Evolutionary conservation across 2,329 filamentous ascomycete genomes (phyloP).

Genomic region (Coleophoma cylindrospora): DNA sequence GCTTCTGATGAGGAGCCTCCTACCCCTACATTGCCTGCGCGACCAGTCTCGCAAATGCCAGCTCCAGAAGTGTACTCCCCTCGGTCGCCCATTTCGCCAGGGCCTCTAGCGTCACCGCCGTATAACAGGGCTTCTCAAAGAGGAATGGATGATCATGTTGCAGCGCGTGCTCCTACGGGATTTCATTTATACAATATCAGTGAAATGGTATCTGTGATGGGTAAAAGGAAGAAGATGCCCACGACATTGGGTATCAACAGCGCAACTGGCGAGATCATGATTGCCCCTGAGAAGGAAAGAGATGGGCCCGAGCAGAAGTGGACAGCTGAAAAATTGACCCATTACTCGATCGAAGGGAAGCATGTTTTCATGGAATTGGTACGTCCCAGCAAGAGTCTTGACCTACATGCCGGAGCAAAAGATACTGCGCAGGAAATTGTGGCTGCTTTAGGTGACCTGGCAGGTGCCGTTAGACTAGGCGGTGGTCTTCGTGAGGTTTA

Average conservation of each 20-base stretch:
- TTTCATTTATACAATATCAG: constrained; percentile 97
- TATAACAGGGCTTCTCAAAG: constrained; percentile 41
- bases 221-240: constrained; percentile 96
- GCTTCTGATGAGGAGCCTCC: constrained; percentile 60
- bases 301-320: constrained; percentile 88
- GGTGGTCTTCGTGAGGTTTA: constrained; percentile 82
- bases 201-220: constrained; percentile 95
- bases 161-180: constrained; percentile 59
- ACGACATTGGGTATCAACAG: constrained; percentile 95
- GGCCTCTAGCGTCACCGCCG: constrained; percentile 42
- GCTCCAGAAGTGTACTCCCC: constrained; percentile 27
- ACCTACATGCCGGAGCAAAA: constrained; percentile 96
- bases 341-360: constrained; percentile 96
- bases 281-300: constrained; percentile 77
- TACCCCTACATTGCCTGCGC: constrained; percentile 56
- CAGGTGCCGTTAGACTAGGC: constrained; percentile 72
- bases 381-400: constrained; percentile 86
- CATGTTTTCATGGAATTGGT: constrained; percentile 95
- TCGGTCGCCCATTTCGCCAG: constrained; percentile 36
- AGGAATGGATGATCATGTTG: constrained; percentile 40
- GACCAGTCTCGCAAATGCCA: constrained; percentile 52
- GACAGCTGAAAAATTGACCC: constrained; percentile 91
- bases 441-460: constrained; percentile 78
- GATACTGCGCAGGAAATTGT: constrained; percentile 96
- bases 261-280: constrained; percentile 80